Base-by-base conservation (phyloP, 495 filamentous ascomycete species). In the Aspergillus diversus region DNA sequence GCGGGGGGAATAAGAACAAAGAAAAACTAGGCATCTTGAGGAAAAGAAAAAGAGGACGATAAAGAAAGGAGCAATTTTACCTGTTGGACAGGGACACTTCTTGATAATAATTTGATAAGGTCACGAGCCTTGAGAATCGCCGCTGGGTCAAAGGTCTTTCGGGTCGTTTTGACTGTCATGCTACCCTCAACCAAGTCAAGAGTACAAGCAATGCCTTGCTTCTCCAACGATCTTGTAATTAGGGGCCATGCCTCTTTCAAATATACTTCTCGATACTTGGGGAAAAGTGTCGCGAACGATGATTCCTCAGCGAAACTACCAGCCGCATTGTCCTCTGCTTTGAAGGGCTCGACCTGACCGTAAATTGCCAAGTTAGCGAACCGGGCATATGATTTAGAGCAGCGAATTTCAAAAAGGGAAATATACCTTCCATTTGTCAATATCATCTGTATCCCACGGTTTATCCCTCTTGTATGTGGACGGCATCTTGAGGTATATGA, bases 381-480 rank as follows among this genome's bases (percentile, higher is more conserved):
- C 21, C 21, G 21, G 21, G 21, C 61, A 55, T 4, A 55, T 47
- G n/a, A 2, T n/a, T 17, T 6, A 15, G 42, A 56, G 42, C 7
- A 37, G 7, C 0, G 4, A 49, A 17, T 35, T 34, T 9, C 4
- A 27, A 39, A 42, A 7, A 8, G 5, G 16, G 7, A 31, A 39
- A 71, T 68, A 60, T 64, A 91, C 85, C 85, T 93, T 95, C 94
- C 94, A 99, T 73, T 97, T 97, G 74, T 99, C 94, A 66, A 97
- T 92, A 69, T 97, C 95, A 61, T 95, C 92, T 53, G 92, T 97
- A 74, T 99, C 94, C 95, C 94, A 98, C 39, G 95, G 91, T 74
- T 99, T 99, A 5, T 97, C 92, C 61, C 85, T 89, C 61, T 97
- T 95, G 80, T 97, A 88, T 60, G 92, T 97, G 57, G 92, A 96